Evolutionary conservation across 305 asterid species (phyloP).

Genomic region (Rubia peregrina): DNA sequence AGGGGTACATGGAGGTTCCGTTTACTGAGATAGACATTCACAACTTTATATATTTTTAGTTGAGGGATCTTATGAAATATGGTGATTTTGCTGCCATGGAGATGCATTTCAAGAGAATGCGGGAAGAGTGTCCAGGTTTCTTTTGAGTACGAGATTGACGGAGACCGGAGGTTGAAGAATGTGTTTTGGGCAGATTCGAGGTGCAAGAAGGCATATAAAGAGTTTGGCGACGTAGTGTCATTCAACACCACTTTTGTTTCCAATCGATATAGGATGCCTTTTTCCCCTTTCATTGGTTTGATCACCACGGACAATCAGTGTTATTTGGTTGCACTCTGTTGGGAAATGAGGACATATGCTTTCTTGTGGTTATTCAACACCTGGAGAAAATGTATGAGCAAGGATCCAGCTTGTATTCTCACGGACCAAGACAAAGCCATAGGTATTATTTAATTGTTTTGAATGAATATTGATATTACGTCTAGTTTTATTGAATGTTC

Average conservation of each 20-base stretch:
- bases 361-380: background rate
- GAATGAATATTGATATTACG: no score
- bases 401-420: background rate
- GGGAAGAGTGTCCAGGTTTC: background rate
- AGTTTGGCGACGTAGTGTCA: conserved; percentile 74
- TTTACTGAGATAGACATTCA: no score
- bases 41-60: no score
- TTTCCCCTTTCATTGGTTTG: conserved; percentile 85
- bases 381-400: background rate
- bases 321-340: conserved; percentile 84
- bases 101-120: background rate
- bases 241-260: conserved; percentile 77
- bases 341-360: background rate
- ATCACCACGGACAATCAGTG: conserved; percentile 69
- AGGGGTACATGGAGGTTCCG: no score
- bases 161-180: background rate
- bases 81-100: background rate
- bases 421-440: background rate
- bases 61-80: no score
- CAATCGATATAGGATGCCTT: conserved; percentile 74
- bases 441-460: no score
- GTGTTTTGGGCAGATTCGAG: conserved; percentile 88
- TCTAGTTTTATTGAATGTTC: no score
- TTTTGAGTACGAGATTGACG: background rate
- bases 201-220: conserved; percentile 60